These are phyloP conservation scores for Neurospora hispaniola DNA, from an alignment of 495 filamentous ascomycete genomes.

Conservation along the genomic window DNA sequence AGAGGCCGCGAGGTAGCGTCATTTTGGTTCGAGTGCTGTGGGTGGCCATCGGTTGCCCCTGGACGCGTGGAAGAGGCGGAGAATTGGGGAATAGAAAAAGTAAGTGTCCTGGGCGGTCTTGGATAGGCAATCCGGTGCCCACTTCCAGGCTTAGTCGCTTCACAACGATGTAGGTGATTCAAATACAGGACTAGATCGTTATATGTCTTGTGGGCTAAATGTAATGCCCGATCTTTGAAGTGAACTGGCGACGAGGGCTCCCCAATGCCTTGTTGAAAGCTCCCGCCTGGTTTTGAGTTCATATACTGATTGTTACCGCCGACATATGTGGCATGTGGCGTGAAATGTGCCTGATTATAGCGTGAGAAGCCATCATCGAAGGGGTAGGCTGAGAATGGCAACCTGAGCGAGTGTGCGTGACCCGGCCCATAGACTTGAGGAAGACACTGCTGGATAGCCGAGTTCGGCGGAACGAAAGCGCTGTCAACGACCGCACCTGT, in stretches of 20 bases:
- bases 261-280: background rate
- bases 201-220: constrained; percentile 82
- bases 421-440: constrained; percentile 17
- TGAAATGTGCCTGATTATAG: constrained; percentile 10
- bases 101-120: constrained; percentile 29
- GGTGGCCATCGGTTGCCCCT: constrained; percentile 8
- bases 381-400: constrained; percentile 17
- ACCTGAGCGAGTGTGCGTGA: constrained; percentile 16
- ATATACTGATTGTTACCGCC: constrained; percentile 13
- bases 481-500: constrained; percentile 24
- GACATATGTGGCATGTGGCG: constrained; percentile 9
- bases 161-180: constrained; percentile 41
- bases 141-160: constrained; percentile 12
- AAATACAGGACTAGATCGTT: constrained; percentile 72
- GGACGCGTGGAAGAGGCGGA: constrained; percentile 1
- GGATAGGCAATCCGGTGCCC: constrained; percentile 33
- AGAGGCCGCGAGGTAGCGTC: constrained; percentile 9
- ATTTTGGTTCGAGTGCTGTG: constrained; percentile 17
- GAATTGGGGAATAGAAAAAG: background rate
- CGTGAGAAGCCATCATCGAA: constrained; percentile 24
- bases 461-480: constrained; percentile 22
- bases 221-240: constrained; percentile 71
- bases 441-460: constrained; percentile 15
- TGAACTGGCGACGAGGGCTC: constrained; percentile 37
- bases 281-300: constrained; percentile 4